Evolutionary conservation across 1,139 yeast species (phyloP).

Genomic region (Meyerozyma sp.): DNA sequence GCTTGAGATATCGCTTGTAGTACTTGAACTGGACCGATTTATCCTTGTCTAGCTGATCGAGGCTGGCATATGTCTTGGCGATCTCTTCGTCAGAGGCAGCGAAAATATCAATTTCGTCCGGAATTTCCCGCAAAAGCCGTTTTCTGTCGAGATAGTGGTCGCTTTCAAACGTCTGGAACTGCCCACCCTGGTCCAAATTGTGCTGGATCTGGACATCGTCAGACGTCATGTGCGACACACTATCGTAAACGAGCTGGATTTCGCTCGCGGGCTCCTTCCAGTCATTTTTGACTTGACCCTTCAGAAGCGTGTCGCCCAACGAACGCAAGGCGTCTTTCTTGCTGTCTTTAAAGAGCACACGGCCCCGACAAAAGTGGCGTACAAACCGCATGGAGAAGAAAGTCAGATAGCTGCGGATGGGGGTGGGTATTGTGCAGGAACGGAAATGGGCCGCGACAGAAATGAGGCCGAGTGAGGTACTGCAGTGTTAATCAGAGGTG

Average conservation of each 20-base stretch:
- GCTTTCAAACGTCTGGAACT: constrained; percentile 29
- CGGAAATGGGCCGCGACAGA: too few species aligned
- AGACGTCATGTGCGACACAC: constrained; percentile 34
- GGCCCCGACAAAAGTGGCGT: not conserved
- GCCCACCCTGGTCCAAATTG: constrained; percentile 33
- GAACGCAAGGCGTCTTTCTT: not conserved
- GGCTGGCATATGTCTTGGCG: constrained; percentile 25
- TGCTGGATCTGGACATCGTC: constrained; percentile 34
- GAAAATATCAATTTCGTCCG: constrained; percentile 34
- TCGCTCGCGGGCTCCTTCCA: constrained; percentile 1
- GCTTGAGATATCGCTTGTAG: constrained; percentile 26
- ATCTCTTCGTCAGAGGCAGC: constrained; percentile 24
- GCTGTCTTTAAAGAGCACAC: not conserved
- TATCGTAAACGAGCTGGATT: constrained; percentile 18
- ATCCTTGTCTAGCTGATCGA: constrained; percentile 33
- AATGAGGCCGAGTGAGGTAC: too few species aligned
- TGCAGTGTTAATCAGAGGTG: too few species aligned
- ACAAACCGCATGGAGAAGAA: not conserved
- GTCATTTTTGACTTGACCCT: not conserved
- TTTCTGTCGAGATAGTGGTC: constrained; percentile 35
- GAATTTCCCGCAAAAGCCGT: constrained; percentile 27
- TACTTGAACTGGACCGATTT: constrained; percentile 35
- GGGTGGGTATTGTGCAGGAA: too few species aligned
- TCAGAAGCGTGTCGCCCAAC: not conserved
- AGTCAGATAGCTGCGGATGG: too few species aligned